Evolutionary conservation across 805 yeast genomes (phyloP).

Genomic region (Candida maesae): DNA sequence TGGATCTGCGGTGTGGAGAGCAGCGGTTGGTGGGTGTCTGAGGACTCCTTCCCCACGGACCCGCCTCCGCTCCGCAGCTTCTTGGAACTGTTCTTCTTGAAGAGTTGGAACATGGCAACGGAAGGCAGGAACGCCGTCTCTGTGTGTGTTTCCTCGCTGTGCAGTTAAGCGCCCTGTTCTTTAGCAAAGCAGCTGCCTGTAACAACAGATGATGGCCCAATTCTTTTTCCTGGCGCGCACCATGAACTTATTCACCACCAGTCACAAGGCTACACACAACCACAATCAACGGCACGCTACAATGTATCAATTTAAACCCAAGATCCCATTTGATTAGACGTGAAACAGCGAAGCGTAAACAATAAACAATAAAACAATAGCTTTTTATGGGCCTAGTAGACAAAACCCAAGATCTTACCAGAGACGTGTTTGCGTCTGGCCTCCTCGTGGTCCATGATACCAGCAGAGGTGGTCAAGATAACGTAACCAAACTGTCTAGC

Average conservation of each 20-base stretch:
- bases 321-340: slow-evolving; percentile 1
- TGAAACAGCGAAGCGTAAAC: too few relatives aligned
- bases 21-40: background rate
- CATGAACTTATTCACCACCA: too few relatives aligned
- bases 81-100: slow-evolving; percentile 19
- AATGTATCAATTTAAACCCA: too few relatives aligned
- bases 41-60: background rate
- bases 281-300: too few relatives aligned
- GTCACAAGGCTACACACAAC: too few relatives aligned
- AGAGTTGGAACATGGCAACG: slow-evolving; percentile 3
- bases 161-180: too few relatives aligned
- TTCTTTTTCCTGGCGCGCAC: too few relatives aligned
- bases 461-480: slow-evolving; percentile 97
- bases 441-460: slow-evolving; percentile 99
- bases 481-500: slow-evolving; percentile 99
- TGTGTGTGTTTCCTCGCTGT: too few relatives aligned
- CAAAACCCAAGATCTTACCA: slow-evolving; percentile 97
- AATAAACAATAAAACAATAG: background rate
- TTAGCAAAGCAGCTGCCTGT: too few relatives aligned
- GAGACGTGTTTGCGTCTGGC: slow-evolving; percentile 99
- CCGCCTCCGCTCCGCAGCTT: background rate
- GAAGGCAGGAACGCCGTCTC: too few relatives aligned
- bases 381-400: slow-evolving; percentile 52
- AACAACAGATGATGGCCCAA: too few relatives aligned
- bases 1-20: background rate